Evolutionary conservation across 805 yeast genomes (phyloP), one percentile per base, ranked within the genome.

Genomic region (Nakazawaea ernobii): DNA sequence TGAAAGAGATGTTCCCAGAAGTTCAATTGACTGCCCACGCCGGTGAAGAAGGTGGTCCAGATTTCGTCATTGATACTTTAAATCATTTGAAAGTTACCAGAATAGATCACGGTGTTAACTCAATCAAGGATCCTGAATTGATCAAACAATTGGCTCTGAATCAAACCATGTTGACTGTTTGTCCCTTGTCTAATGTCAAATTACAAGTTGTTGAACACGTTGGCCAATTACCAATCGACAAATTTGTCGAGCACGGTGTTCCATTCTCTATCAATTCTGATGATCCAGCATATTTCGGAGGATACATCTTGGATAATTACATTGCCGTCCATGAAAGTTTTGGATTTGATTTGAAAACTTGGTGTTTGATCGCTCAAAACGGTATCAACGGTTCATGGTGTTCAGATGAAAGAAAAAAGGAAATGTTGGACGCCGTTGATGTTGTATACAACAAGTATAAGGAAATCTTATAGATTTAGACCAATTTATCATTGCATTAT

Each of bases 21-120:
- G 74, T 82, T 47, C 74, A 79, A 35, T 70, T 84, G 46, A 87
- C 95, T 33, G 92, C 95, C 2, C 95, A 87, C 59, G 95, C 94
- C 2, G 95, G 95, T 57, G 95, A 87, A 66, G 95, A 87, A 68
- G 95, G 92, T 45, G 87, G 84, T 53, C 80, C 88, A 37, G 74
- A 78, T n/a, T 85, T 70, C 54, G 86, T 86, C 27, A 49, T 66
- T 8, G 73, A 71, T 45, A 68, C 94, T 1, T 66, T 86, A 51
- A 82, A 84, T 55, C 49, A 70, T 41, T 71, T 84, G 49, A 71
- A 77, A 1, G 86, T 78, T 26, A 72, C 81, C 32, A 76, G 96
- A 63, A 82, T 87, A 48, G 95, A 87, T 59, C 95, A 87, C 59
- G 95, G 95, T 46, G 78, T 86, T 53, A 80, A 83, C 58, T 75